phyloP scores from a whole-genome alignment of 31 red algal genomes.

The Endocladia muricata region DNA sequence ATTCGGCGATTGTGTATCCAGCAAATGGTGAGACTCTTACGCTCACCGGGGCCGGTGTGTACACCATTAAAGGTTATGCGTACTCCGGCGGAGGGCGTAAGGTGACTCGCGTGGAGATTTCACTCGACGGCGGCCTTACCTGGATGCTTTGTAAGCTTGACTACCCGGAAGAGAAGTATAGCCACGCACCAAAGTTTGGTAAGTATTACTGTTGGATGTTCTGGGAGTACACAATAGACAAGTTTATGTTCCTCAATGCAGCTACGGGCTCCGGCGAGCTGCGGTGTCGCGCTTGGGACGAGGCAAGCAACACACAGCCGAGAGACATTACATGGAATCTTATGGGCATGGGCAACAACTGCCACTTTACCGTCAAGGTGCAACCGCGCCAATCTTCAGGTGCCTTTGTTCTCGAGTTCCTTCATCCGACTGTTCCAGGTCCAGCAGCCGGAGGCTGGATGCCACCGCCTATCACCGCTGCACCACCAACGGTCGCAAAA shows the following conservation, averaged over 20 bases:
- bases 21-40: constrained; percentile 79
- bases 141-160: constrained; percentile 75
- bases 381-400: constrained; percentile 48
- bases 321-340: constrained; percentile 92
- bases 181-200: constrained; percentile 71
- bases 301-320: constrained; percentile 93
- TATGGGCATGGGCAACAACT: constrained; percentile 96
- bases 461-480: constrained; percentile 41
- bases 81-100: constrained; percentile 93
- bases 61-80: constrained; percentile 96
- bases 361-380: constrained; percentile 82
- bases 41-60: constrained; percentile 65
- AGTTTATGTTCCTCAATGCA: constrained; percentile 71
- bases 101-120: constrained; percentile 94
- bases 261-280: constrained; percentile 72
- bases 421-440: constrained; percentile 90
- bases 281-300: constrained; percentile 86
- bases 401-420: constrained; percentile 69
- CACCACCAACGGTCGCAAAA: background rate
- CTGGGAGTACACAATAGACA: constrained; percentile 82
- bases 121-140: constrained; percentile 74
- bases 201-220: constrained; percentile 93
- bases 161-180: constrained; percentile 77
- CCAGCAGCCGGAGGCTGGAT: constrained; percentile 87
- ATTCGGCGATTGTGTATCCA: constrained; percentile 87